phyloP scores from a whole-genome alignment of 371 early-diverging fungal species.

The Mucor indicus region DNA sequence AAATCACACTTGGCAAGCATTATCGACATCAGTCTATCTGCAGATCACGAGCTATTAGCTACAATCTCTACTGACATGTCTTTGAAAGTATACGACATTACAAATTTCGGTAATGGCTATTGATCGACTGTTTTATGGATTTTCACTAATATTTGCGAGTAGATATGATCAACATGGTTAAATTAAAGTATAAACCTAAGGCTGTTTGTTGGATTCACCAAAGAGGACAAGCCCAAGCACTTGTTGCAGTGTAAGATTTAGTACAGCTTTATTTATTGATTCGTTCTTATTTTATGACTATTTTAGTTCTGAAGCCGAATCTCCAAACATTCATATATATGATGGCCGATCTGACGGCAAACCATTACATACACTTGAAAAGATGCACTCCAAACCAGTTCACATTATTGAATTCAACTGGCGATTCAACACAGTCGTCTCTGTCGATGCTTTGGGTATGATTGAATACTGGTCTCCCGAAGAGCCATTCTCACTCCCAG shows the following conservation, averaged over 20 bases:
- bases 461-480: conserved; percentile 91
- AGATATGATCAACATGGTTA: conserved; percentile 97
- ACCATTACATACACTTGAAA: conserved; percentile 61
- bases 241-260: conserved; percentile 69
- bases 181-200: conserved; percentile 72
- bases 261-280: neutral
- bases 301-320: conserved; percentile 72
- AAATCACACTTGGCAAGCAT: conserved; percentile 77
- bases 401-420: conserved; percentile 80
- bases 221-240: conserved; percentile 77
- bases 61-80: conserved; percentile 83
- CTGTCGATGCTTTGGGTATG: conserved; percentile 84
- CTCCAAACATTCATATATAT: conserved; percentile 71
- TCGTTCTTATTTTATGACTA: neutral
- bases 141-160: neutral
- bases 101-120: conserved; percentile 78
- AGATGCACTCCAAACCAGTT: conserved; percentile 76
- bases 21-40: conserved; percentile 58
- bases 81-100: conserved; percentile 91
- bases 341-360: conserved; percentile 74
- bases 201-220: conserved; percentile 86
- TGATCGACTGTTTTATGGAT: neutral
- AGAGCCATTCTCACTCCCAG: conserved; percentile 62
- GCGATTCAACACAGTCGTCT: conserved; percentile 72
- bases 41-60: conserved; percentile 82